Evolutionary conservation across 225 moss, liverwort and hornwort species (phyloP), one percentile per base, ranked within the genome.

Genomic region (Lunularia cruciata): DNA sequence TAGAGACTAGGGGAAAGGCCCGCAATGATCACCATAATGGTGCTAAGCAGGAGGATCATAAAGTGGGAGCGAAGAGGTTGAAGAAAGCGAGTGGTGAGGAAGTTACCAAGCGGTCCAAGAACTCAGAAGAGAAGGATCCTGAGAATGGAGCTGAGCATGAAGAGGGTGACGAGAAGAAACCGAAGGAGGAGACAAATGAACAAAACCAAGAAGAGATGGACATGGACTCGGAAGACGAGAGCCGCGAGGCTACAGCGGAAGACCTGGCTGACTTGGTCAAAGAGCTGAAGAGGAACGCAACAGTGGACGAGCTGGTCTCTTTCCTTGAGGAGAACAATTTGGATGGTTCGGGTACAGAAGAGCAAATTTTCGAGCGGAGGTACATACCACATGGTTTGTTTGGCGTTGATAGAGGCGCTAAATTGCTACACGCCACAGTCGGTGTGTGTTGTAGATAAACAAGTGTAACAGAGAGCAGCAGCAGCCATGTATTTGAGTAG

Each of bases 251-350:
- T 0, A 37, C 70, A 3, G 27, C 31, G 0, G 73, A 80, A 38
- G 78, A 81, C 6, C 75, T 77, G 22, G 66, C 78, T 22, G 43
- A 79, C 28, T 81, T 83, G 1, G 63, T 79, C 8, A 75, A 85
- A 22, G 42, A 73, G 40, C 23, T 88, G 48, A 77, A 75, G 31
- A 71, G 66, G 13, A 73, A 81, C 8, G 73, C 52, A 5, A 12
- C 79, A 0, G 25, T 74, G 0, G 79, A 81, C 7, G 85, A 88
- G 0, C 26, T 83, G 13, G 52, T 55, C 38, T 30, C 45, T 12
- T 51, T 88, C 0, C 77, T 83, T 3, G 73, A 75, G 5, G 83
- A 79, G 68, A 85, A 88, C 61, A 64, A 52, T n/a, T 31, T 85
- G 15, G 75, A 79, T 32, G 5, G 76, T 4, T 37, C 70, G 2